phyloP scores from a whole-genome alignment of 139 green algal species.

The Chlorella sp. region DNA sequence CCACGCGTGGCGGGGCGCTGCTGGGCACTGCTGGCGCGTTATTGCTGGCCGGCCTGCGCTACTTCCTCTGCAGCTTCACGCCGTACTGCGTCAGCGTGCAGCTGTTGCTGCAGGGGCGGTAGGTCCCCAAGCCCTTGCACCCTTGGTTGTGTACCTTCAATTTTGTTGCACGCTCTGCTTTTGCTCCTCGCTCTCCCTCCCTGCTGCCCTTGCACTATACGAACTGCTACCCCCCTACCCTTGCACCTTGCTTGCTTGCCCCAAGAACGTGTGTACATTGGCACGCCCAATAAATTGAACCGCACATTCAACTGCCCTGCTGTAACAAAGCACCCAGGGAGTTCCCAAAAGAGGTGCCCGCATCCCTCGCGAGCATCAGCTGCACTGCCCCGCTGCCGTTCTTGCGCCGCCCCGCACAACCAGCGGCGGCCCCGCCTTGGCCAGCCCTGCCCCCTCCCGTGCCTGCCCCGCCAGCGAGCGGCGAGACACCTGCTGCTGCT shows the following conservation, averaged over 20 bases:
- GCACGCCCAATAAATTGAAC: no score
- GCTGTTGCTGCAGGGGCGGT: slow-evolving; percentile 9
- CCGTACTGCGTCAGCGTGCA: slow-evolving; percentile 48
- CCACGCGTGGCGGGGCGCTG: slow-evolving; percentile 32
- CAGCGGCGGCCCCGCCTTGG: neutral
- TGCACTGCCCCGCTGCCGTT: neutral
- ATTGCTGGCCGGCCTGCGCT: slow-evolving; percentile 11
- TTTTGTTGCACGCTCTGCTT: neutral
- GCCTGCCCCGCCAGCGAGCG: slow-evolving; percentile 7
- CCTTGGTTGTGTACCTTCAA: neutral
- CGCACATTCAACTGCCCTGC: no score
- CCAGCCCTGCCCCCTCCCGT: no score
- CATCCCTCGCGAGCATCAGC: neutral
- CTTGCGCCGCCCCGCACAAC: neutral
- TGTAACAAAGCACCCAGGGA: no score
- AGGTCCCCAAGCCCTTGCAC: neutral
- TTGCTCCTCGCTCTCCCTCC: neutral
- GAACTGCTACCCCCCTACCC: neutral
- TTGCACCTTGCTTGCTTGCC: neutral
- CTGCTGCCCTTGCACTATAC: neutral
- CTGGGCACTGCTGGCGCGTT: slow-evolving; percentile 27
- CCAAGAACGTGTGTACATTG: no score
- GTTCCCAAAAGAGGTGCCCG: neutral
- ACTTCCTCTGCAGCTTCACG: slow-evolving; percentile 43
- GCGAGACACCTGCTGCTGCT: neutral